Conservation (phyloP, 164 flowering plant genomes). For the Tinospora cordifolia region DNA sequence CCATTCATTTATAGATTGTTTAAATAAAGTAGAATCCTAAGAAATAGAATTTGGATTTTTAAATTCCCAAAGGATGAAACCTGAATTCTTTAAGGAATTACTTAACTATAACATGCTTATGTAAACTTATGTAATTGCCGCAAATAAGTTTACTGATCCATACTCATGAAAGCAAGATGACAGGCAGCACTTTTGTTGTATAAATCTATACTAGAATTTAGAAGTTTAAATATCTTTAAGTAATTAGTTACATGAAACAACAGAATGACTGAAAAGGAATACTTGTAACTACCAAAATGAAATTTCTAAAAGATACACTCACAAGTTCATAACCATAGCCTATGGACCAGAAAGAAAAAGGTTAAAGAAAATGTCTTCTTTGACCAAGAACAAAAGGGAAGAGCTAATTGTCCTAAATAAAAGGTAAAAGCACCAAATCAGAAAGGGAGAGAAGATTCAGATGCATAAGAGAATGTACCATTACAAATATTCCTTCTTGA, state of each 20-base stretch:
- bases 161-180: not conserved
- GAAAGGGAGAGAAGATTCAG: not conserved
- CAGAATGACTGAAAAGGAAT: not conserved
- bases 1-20: no score
- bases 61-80: no score
- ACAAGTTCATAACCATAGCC: not conserved
- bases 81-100: no score
- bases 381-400: not conserved
- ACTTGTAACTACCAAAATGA: not conserved
- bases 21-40: no score
- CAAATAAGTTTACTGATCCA: not conserved
- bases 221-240: not conserved
- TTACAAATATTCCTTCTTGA: constrained; percentile 86
- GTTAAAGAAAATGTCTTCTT: not conserved
- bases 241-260: not conserved
- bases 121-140: not conserved
- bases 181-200: no score
- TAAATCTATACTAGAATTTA: no score
- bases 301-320: not conserved
- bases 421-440: not conserved
- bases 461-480: constrained; percentile 41
- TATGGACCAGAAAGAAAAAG: not conserved
- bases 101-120: no score
- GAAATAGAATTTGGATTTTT: no score
- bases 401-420: not conserved